phyloP scores from a whole-genome alignment of 2,329 filamentous ascomycete genomes.

The Diaporthe longicolla region DNA sequence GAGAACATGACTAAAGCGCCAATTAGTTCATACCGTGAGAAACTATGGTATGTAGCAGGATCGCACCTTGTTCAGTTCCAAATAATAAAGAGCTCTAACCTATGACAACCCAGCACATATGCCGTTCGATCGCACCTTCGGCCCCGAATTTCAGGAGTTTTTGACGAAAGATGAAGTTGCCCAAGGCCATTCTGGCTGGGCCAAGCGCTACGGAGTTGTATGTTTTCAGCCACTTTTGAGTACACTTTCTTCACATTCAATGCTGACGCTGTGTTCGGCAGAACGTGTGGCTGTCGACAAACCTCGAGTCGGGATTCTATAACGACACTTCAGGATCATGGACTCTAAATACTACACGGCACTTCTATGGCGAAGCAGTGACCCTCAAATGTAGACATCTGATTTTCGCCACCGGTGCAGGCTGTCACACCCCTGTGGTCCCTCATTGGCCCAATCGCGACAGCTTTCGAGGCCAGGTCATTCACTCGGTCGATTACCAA shows the following conservation, averaged over 20 bases:
- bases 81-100: neutral
- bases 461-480: too few relatives aligned
- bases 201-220: neutral
- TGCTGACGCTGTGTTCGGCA: neutral
- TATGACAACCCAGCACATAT: neutral
- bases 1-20: neutral
- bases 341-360: neutral
- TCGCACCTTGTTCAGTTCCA: neutral
- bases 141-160: neutral
- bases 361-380: slow-evolving; percentile 1
- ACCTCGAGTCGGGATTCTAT: neutral
- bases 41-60: neutral
- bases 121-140: slow-evolving; percentile 2
- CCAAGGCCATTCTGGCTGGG: neutral
- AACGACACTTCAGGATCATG: neutral
- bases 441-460: too few relatives aligned
- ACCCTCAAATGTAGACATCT: neutral
- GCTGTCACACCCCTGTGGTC: too few relatives aligned
- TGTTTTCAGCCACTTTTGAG: neutral
- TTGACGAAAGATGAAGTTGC: slow-evolving; percentile 3
- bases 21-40: neutral
- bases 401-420: too few relatives aligned
- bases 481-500: too few relatives aligned
- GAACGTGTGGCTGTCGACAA: neutral
- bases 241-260: neutral